phyloP scores from a whole-genome alignment of 768 basidiomycete species.

The Lactarius pseudohatsudake region DNA sequence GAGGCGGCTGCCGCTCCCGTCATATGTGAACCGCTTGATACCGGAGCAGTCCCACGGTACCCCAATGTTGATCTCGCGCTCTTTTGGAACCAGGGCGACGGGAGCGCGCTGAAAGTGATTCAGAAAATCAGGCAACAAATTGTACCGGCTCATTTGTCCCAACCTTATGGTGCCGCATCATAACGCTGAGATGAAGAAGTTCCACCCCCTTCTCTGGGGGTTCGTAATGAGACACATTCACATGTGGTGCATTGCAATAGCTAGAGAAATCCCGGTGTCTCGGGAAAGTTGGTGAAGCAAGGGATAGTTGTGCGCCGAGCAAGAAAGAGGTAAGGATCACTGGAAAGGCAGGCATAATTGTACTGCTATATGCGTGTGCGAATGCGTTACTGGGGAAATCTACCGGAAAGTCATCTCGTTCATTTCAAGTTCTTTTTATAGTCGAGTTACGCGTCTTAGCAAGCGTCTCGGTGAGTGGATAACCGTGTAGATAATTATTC shows the following conservation, averaged over 20 bases:
- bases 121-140: not conserved
- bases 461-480: not conserved
- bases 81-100: conserved; percentile 40
- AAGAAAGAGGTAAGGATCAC: not conserved
- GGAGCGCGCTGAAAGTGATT: not conserved
- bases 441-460: not conserved
- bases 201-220: conserved; percentile 33
- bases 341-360: conserved; percentile 1
- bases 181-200: not conserved
- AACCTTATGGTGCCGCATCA: conserved; percentile 2
- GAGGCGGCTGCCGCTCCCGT: conserved; percentile 37
- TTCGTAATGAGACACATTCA: conserved; percentile 40
- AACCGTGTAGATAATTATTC: not conserved
- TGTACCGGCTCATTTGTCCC: not conserved
- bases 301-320: not conserved
- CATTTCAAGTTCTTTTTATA: not conserved
- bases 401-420: not conserved
- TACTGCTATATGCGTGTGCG: not conserved
- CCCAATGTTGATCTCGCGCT: conserved; percentile 40
- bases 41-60: conserved; percentile 42
- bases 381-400: not conserved
- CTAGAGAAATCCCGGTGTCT: conserved; percentile 49
- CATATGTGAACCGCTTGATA: conserved; percentile 41
- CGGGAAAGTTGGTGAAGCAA: conserved; percentile 26
- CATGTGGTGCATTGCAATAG: conserved; percentile 52